Evolutionary conservation across 2,329 filamentous ascomycete species (phyloP).

Genomic region (Aspergillus sp.): DNA sequence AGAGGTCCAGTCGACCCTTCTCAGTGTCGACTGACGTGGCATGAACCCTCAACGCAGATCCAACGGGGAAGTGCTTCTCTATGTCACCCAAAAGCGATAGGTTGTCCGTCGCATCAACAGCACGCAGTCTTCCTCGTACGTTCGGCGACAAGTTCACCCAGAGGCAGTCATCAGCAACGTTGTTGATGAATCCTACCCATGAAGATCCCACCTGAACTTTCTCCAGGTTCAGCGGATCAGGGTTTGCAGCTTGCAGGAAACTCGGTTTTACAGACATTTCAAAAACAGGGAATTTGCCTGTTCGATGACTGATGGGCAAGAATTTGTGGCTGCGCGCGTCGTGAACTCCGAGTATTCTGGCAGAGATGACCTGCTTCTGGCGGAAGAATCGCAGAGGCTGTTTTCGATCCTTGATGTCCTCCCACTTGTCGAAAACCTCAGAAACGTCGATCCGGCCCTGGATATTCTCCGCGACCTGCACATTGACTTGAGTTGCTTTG

Average conservation of each 20-base stretch:
- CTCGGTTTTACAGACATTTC: slow-evolving; percentile 77
- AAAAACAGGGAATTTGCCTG: slow-evolving; percentile 66
- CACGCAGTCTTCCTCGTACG: slow-evolving; percentile 71
- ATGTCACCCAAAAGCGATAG: slow-evolving; percentile 68
- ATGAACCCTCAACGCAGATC: slow-evolving; percentile 74
- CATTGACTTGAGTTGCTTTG: slow-evolving; percentile 87
- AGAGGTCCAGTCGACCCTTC: slow-evolving; percentile 71
- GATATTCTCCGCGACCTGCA: slow-evolving; percentile 74
- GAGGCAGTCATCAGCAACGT: slow-evolving; percentile 65
- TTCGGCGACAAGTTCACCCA: slow-evolving; percentile 90
- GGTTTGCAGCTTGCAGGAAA: slow-evolving; percentile 42
- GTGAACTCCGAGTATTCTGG: slow-evolving; percentile 76
- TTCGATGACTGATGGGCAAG: slow-evolving; percentile 79
- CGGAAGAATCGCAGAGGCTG: slow-evolving; percentile 67
- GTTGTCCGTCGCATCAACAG: slow-evolving; percentile 81
- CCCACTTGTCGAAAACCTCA: slow-evolving; percentile 79
- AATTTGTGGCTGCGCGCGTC: slow-evolving; percentile 86
- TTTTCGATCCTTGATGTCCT: slow-evolving; percentile 75
- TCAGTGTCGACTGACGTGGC: slow-evolving; percentile 65
- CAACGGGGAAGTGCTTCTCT: slow-evolving; percentile 71
- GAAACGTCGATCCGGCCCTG: slow-evolving; percentile 91
- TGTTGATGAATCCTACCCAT: slow-evolving; percentile 83
- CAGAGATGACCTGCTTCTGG: slow-evolving; percentile 59
- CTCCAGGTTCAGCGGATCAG: slow-evolving; percentile 59
- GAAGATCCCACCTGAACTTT: slow-evolving; percentile 62